These are phyloP conservation scores for Aspergillus flavus DNA, from an alignment of 2,329 filamentous ascomycete species.

Conservation along the genomic window DNA sequence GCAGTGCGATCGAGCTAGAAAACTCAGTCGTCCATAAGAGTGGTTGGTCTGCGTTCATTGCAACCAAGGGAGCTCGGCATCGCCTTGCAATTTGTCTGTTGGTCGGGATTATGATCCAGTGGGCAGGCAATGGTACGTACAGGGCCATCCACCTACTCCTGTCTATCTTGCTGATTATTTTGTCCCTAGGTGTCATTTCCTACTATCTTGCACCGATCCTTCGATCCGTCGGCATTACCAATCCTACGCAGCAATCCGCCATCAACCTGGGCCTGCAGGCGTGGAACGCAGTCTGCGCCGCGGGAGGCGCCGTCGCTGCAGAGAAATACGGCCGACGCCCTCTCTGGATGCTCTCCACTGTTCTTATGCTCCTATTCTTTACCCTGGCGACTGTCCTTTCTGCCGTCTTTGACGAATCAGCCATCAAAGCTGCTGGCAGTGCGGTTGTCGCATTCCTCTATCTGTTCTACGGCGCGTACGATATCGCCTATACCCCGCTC, in stretches of 20 bases:
- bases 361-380: constrained; percentile 32
- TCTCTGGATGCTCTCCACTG: neutral
- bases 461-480: constrained; percentile 26
- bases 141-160: neutral
- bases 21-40: neutral
- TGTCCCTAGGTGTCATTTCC: neutral
- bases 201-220: neutral
- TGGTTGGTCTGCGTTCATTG: neutral
- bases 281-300: neutral
- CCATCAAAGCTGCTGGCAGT: neutral
- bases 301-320: neutral
- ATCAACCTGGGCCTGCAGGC: neutral
- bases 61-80: neutral
- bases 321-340: constrained; percentile 4
- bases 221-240: neutral
- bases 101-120: neutral
- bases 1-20: neutral
- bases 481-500: constrained; percentile 33
- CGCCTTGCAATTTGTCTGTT: neutral
- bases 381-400: neutral
- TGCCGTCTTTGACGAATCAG: neutral
- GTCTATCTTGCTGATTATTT: neutral
- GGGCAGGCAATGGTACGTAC: neutral
- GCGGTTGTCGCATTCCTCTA: neutral
- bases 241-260: neutral